phyloP scores from a whole-genome alignment of 768 basidiomycete genomes.

The Boletus coccyginus region DNA sequence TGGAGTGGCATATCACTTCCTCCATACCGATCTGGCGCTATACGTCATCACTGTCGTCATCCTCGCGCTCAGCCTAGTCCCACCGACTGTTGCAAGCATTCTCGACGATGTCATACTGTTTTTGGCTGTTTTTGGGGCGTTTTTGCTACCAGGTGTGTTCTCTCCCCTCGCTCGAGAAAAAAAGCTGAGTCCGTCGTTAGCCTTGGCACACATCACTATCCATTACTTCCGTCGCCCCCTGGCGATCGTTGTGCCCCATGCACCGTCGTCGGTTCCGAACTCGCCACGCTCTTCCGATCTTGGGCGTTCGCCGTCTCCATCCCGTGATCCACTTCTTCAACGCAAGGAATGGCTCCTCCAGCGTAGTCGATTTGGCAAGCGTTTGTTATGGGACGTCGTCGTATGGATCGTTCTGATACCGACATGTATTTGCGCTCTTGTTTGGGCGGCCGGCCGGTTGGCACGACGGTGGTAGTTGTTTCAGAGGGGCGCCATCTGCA shows the following conservation, averaged over 20 bases:
- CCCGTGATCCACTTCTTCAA: conserved; percentile 70
- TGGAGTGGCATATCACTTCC: conserved; percentile 36
- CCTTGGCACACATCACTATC: conserved; percentile 73
- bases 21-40: conserved; percentile 46
- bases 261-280: conserved; percentile 23
- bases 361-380: conserved; percentile 61
- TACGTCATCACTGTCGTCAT: conserved; percentile 40
- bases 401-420: conserved; percentile 73
- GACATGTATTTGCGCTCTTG: conserved; percentile 50
- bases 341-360: conserved; percentile 87
- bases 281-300: conserved; percentile 19
- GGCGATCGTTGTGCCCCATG: conserved; percentile 73
- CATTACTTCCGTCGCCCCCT: conserved; percentile 86
- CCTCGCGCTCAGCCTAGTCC: conserved; percentile 45
- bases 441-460: conserved; percentile 57
- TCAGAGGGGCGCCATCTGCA: not conserved
- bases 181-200: conserved; percentile 29
- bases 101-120: conserved; percentile 50
- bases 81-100: conserved; percentile 35
- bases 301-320: conserved; percentile 26
- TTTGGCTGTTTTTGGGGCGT: conserved; percentile 53
- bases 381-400: conserved; percentile 82
- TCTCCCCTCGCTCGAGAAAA: not conserved
- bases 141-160: conserved; percentile 56
- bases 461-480: conserved; percentile 49